Evolutionary conservation across 2,329 filamentous ascomycete genomes (phyloP), one percentile per base, ranked within the genome.

Genomic region (Sarocladium brachiariae): DNA sequence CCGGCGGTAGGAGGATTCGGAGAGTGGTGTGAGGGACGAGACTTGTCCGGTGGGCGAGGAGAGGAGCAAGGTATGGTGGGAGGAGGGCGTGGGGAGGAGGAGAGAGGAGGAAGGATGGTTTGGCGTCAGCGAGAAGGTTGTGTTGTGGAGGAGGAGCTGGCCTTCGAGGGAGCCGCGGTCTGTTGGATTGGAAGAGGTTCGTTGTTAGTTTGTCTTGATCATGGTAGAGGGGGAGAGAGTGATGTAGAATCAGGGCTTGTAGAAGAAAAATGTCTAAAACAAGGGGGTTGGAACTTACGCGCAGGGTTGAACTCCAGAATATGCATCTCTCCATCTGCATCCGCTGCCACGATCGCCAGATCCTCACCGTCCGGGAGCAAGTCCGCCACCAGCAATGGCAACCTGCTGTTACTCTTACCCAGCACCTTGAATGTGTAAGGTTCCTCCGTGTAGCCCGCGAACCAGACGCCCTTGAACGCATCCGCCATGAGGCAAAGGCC

Each of bases 391-490:
- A 95, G 68, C 18, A 95, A 81, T 60, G 93, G 87, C 59, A 96
- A 74, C 38, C 80, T 81, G 18, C 87, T 85, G 34, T 84, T 78
- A 59, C 86, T 89, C 69, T 96, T 96, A 37, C 91, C 90, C 57
- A 97, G 90, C 3, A 96, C 77, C 55, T 90, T 86, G 82, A 99
- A 90, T 58, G 87, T 91, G 65, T 97, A 99, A 1, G 93, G 93
- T 62, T 97, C 93, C 69, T 99, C 92, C 8, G 88, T 93, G 63
- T 96, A 99, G 1, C 93, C 93, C 0, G 89, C 87, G 58, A 99
- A 95, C 90, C 93, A 97, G 2, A 97, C 76, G 0, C 93, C 93
- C 70, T 96, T 96, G 63, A 93, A 83, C 1, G 87, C 88, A 69
- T 99, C 93, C 0, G 88, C 87, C 70, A 96, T 83, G 10, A 96